Evolutionary conservation across 352 stramenopile species (phyloP), one percentile per base, ranked within the genome.

Genomic region (Phytophthora idaei): DNA sequence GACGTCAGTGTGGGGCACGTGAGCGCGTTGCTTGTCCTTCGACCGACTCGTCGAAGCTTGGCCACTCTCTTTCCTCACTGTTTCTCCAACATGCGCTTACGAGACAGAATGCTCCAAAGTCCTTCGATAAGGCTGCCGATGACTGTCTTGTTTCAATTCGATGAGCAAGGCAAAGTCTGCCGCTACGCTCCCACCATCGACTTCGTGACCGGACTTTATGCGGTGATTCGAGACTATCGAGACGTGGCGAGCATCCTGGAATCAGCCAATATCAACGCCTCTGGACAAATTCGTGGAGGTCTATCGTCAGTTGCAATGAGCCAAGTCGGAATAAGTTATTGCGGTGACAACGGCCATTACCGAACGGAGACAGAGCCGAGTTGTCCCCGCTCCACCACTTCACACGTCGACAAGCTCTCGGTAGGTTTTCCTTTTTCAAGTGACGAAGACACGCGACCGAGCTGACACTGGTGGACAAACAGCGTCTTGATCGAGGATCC

Each of bases 151-250:
- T 70, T 76, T 47, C 58, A 76, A 17, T 76, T 76, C 29, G 64
- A 76, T 15, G 58, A 65, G 7, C 69, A 67, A 48, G 69, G 69
- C n/a, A 70, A 73, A 50, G 37, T 76, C 4, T 51, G 39, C 6
- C 51, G 58, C 25, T 73, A 67, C 31, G 64, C 69, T 6, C 45
- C 56, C 3, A 58, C 10, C 1, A 50, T 76, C 15, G 64, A 76
- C 39, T 70, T 76, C 8, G 64, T 70, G 31, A 41, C 44, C 52
- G 69, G 63, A 12, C 59, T 76, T 0, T 53, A 69, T 27, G 10
- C 10, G 17, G 58, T 63, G 10, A 51, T 76, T 17, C 48, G 45
- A 17, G 28, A 69, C 58, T 73, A 64, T 50, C 21, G 25, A 17
- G 69, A 73, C 14, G 69, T 76, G 29, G 49, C n/a, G 17, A 64